A percentile compares a stretch with the other conserved stretches of the same genome.
phyloP scores from a whole-genome alignment of 75 land plant genomes.

The Larix kaempferi region DNA sequence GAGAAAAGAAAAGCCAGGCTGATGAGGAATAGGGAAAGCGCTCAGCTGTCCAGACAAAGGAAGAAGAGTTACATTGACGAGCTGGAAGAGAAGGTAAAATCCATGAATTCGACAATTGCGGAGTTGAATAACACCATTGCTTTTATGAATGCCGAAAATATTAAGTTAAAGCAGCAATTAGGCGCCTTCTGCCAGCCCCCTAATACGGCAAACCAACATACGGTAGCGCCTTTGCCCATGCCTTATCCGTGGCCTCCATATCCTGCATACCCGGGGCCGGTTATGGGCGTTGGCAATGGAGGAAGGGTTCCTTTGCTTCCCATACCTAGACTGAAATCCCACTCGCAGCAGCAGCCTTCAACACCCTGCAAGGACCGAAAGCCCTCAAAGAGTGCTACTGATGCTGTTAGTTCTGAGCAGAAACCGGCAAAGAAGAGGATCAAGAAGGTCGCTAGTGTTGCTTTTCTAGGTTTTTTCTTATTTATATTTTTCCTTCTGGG shows the following conservation, averaged over 20 bases:
- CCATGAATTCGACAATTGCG: constrained; percentile 65
- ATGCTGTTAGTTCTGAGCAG: neutral
- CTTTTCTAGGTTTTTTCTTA: constrained; percentile 61
- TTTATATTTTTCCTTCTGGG: constrained; percentile 39
- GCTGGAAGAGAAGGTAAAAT: constrained; percentile 83
- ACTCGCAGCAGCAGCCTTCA: neutral
- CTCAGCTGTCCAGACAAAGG: constrained; percentile 93
- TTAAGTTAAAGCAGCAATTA: constrained; percentile 66
- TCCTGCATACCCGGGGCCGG: constrained; percentile 27
- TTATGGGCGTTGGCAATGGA: constrained; percentile 19
- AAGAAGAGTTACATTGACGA: constrained; percentile 97
- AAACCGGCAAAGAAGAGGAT: constrained; percentile 26
- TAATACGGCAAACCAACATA: constrained; percentile 13
- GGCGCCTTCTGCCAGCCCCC: constrained; percentile 27
- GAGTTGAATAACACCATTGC: constrained; percentile 78
- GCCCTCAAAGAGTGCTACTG: neutral
- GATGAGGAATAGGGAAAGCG: constrained; percentile 94
- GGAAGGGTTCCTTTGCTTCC: constrained; percentile 67
- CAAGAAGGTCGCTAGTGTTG: constrained; percentile 79
- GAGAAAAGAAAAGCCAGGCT: constrained; percentile 74
- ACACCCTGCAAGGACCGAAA: constrained; percentile 9
- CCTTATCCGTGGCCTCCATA: constrained; percentile 58
- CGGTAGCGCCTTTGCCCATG: constrained; percentile 26
- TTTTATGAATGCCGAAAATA: constrained; percentile 84
- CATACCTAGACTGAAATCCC: constrained; percentile 69